Conservation (phyloP, 2,329 filamentous ascomycete species). For the Ophioceras dolichostomum region DNA sequence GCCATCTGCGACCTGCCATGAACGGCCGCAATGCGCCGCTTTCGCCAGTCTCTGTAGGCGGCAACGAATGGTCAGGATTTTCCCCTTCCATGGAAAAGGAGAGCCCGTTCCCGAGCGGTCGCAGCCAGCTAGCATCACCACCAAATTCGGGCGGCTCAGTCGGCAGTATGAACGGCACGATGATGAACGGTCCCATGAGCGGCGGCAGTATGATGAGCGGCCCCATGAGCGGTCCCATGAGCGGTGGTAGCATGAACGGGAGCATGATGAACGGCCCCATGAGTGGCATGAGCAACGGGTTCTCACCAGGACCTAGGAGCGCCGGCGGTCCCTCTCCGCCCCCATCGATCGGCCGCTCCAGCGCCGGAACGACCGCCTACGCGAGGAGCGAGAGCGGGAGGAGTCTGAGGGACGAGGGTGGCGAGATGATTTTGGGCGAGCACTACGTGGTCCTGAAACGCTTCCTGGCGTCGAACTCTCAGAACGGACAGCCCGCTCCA, state of each 20-base stretch:
- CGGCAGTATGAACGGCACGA: slow-evolving; percentile 48
- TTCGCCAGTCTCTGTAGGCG: slow-evolving; percentile 72
- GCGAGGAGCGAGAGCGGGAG: slow-evolving; percentile 53
- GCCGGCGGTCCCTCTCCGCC: slow-evolving; percentile 67
- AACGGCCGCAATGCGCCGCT: slow-evolving; percentile 64
- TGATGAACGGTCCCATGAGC: slow-evolving; percentile 42
- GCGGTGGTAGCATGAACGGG: too few relatives aligned
- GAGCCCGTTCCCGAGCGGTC: slow-evolving; percentile 39
- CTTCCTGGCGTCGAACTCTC: slow-evolving; percentile 58
- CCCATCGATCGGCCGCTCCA: slow-evolving; percentile 76
- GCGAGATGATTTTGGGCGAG: slow-evolving; percentile 54
- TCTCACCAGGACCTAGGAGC: slow-evolving; percentile 42
- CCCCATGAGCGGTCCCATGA: slow-evolving; percentile 44
- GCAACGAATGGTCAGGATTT: slow-evolving; percentile 73
- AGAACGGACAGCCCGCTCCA: slow-evolving; percentile 62
- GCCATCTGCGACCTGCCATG: slow-evolving; percentile 34
- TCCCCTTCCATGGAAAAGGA: slow-evolving; percentile 38
- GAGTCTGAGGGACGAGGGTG: slow-evolving; percentile 46
- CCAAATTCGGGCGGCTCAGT: slow-evolving; percentile 54
- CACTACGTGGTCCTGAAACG: slow-evolving; percentile 72
- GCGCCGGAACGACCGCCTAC: slow-evolving; percentile 63
- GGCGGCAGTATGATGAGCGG: slow-evolving; percentile 48
- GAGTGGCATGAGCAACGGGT: slow-evolving; percentile 52
- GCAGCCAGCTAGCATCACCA: slow-evolving; percentile 53
- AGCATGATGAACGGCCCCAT: too few relatives aligned